Evolutionary conservation across 805 yeast genomes (phyloP).

Genomic region (Hanseniaspora jakobsenii): DNA sequence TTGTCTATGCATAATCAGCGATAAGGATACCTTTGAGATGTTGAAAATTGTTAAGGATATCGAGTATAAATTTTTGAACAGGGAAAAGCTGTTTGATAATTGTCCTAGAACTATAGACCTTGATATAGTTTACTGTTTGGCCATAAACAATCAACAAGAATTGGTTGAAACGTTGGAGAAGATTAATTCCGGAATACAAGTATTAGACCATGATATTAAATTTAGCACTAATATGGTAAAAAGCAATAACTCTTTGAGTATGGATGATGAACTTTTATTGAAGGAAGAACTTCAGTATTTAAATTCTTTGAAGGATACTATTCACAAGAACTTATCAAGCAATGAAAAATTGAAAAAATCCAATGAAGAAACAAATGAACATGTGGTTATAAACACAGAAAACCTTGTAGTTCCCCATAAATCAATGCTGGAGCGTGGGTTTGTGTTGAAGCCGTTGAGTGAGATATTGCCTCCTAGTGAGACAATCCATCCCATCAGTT

Average conservation of each 20-base stretch:
- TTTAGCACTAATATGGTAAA: too few relatives aligned
- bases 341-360: too few relatives aligned
- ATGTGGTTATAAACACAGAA: slow-evolving; percentile 39
- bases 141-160: neutral
- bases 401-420: slow-evolving; percentile 73
- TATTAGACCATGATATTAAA: too few relatives aligned
- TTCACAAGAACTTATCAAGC: too few relatives aligned
- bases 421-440: slow-evolving; percentile 76
- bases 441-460: slow-evolving; percentile 79
- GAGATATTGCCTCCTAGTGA: slow-evolving; percentile 46
- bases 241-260: too few relatives aligned
- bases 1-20: slow-evolving; percentile 54
- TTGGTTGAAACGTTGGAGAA: too few relatives aligned
- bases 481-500: slow-evolving; percentile 75
- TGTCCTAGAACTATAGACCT: slow-evolving; percentile 89
- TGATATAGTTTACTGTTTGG: slow-evolving; percentile 59
- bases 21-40: slow-evolving; percentile 50
- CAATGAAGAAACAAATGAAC: too few relatives aligned
- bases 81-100: slow-evolving; percentile 72
- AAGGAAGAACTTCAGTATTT: too few relatives aligned
- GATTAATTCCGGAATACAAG: too few relatives aligned
- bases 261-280: too few relatives aligned
- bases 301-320: too few relatives aligned
- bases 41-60: slow-evolving; percentile 54
- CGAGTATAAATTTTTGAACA: slow-evolving; percentile 56